These are phyloP conservation scores for Coemansia sp. DNA, from an alignment of 192 early-diverging fungal species.

Conservation along the genomic window DNA sequence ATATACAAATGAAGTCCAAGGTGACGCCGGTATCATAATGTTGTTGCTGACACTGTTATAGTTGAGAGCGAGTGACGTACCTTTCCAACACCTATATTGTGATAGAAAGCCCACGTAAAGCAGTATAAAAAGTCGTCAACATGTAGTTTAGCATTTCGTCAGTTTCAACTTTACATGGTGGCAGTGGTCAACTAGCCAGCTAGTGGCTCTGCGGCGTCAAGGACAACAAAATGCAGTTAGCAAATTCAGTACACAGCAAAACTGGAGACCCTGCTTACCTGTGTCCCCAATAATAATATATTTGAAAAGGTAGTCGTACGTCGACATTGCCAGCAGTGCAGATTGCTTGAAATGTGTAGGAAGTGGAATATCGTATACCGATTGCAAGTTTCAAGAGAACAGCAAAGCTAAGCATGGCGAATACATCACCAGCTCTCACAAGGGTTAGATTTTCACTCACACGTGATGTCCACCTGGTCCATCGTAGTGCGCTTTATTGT, in stretches of 20 bases:
- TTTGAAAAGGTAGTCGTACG: slow-evolving; percentile 60
- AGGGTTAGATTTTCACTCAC: slow-evolving; percentile 1
- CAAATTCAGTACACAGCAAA: neutral
- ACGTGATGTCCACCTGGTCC: slow-evolving; percentile 19
- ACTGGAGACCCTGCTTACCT: slow-evolving; percentile 21
- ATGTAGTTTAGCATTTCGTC: neutral
- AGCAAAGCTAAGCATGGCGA: neutral
- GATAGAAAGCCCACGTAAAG: neutral
- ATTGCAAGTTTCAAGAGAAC: slow-evolving; percentile 8
- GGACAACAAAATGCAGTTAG: no score
- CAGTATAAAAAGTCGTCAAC: neutral
- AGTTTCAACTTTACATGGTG: neutral
- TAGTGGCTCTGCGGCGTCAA: neutral
- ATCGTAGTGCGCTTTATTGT: neutral
- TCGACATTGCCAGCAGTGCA: slow-evolving; percentile 25
- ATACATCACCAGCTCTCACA: no score
- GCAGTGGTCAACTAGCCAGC: neutral
- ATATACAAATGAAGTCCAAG: neutral
- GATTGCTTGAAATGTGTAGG: slow-evolving; percentile 4
- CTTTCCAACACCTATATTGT: slow-evolving; percentile 70
- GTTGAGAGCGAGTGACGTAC: slow-evolving; percentile 10
- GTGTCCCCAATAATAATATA: slow-evolving; percentile 86
- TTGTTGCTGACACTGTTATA: neutral
- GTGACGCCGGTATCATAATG: neutral
- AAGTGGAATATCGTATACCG: neutral